Base-by-base conservation (phyloP, 257 asterid species). In the Solanum appendiculatum region DNA sequence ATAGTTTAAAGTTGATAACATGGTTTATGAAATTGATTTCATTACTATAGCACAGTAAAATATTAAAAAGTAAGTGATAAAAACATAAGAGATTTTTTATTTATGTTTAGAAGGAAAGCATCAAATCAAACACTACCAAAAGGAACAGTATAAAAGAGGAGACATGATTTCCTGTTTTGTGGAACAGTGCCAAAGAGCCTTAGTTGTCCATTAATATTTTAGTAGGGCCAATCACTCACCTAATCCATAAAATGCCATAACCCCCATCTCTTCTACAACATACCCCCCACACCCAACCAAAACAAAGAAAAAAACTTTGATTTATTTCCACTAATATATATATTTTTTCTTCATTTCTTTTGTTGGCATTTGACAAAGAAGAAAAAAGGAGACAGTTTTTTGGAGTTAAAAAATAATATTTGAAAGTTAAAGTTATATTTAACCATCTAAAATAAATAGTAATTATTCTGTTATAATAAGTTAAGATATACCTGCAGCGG, bases 131-230 rank as follows among this genome's bases (percentile, higher is more conserved):
- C 29, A 15, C 68, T 48, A 40, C 7, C 83, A 82, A 78, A 72
- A 77, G 72, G 56, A 83, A 80, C 34, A 21, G 75, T 75, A 72
- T 31, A 40, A 80, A 68, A 68, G 87, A 48, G 85, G 66, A 83
- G 90, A 89, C 92, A 91, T 29, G 88, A 56, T 81, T 87, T 88
- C 91, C 72, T 88, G 87, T 83, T 86, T 80, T 82, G 85, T 88
- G 90, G 92, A 87, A 90, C 86, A 87, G 91, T 86, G 68, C 88
- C 90, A 89, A 86, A 48, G 51, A 73, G 78, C 91, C 90, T 89
- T 89, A 89, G 93, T 88, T 91, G 92, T 90, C 90, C 93, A 89
- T 91, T 88, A 74, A 88, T 87, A 86, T 85, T 81, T 83, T 86
- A 48, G 51, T 89, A 92, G 91, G 90, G 84, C 90, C 90, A 63